phyloP scores from a whole-genome alignment of 768 basidiomycete species.

The Tricholoma hemisulphureum region DNA sequence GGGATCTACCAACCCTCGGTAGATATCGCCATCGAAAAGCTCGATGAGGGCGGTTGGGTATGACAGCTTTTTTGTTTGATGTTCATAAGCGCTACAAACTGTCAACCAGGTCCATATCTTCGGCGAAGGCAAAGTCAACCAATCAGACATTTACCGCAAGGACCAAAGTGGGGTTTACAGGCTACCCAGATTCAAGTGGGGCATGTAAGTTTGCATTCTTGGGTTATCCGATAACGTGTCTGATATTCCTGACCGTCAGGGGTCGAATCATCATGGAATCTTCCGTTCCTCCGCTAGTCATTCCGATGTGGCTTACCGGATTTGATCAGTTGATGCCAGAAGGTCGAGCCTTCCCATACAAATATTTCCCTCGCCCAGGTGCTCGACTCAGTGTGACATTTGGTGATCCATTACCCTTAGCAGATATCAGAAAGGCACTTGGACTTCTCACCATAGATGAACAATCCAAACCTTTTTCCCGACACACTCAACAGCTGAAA shows the following conservation, averaged over 20 bases:
- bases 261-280: constrained; percentile 76
- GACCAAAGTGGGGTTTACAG: constrained; percentile 41
- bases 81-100: not conserved
- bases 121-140: constrained; percentile 86
- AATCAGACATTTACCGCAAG: constrained; percentile 51
- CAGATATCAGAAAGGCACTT: constrained; percentile 30
- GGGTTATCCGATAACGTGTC: not conserved
- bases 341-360: constrained; percentile 71
- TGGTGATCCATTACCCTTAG: constrained; percentile 64
- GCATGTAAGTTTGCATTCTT: constrained; percentile 61
- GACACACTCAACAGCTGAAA: constrained; percentile 9
- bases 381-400: constrained; percentile 72
- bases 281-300: constrained; percentile 64
- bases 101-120: constrained; percentile 80
- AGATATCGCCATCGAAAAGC: constrained; percentile 74
- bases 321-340: constrained; percentile 93
- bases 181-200: constrained; percentile 91
- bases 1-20: constrained; percentile 88
- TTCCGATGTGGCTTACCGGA: constrained; percentile 90
- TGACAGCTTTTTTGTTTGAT: constrained; percentile 25
- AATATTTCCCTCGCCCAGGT: constrained; percentile 63
- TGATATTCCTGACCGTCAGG: constrained; percentile 37
- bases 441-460: constrained; percentile 2
- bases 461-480: not conserved
- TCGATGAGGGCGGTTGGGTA: constrained; percentile 87